Percentiles rank a stretch among this genome's conserved stretches.
Conservation (phyloP, 768 basidiomycete species). For the Pisolithus marmoratus region DNA sequence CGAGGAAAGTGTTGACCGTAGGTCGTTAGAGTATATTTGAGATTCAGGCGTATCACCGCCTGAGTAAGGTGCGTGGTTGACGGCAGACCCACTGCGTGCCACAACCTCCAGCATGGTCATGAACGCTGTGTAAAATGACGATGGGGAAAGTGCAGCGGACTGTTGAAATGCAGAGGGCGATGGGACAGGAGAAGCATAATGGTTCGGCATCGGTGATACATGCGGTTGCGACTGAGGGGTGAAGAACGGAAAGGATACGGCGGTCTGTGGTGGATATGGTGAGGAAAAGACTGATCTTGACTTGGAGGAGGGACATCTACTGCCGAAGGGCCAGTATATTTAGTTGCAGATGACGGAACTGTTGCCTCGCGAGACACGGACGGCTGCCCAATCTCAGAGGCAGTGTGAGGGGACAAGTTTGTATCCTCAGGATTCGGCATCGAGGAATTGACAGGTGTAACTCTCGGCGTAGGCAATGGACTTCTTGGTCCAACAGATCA, state of each 20-base stretch:
- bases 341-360: background rate
- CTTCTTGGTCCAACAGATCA: slow-evolving; percentile 39
- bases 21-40: slow-evolving; percentile 11
- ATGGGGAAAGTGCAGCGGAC: background rate
- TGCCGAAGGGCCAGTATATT: background rate
- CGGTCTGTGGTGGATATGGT: slow-evolving; percentile 9
- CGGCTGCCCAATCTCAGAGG: background rate
- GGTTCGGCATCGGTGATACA: background rate
- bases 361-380: background rate
- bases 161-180: background rate
- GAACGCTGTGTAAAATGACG: background rate
- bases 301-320: slow-evolving; percentile 1
- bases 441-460: slow-evolving; percentile 40
- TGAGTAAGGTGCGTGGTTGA: slow-evolving; percentile 15
- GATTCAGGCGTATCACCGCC: slow-evolving; percentile 11
- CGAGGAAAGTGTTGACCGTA: background rate
- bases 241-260: slow-evolving; percentile 12
- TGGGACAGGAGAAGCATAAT: background rate
- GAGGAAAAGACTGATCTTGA: slow-evolving; percentile 14
- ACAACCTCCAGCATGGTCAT: slow-evolving; percentile 29
- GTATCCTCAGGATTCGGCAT: slow-evolving; percentile 9
- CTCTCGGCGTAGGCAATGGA: slow-evolving; percentile 56
- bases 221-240: slow-evolving; percentile 6
- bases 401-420: background rate
- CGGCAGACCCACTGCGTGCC: slow-evolving; percentile 16